These are phyloP conservation scores for Saururus chinensis DNA, from an alignment of 164 flowering plant species.

Conservation along the genomic window DNA sequence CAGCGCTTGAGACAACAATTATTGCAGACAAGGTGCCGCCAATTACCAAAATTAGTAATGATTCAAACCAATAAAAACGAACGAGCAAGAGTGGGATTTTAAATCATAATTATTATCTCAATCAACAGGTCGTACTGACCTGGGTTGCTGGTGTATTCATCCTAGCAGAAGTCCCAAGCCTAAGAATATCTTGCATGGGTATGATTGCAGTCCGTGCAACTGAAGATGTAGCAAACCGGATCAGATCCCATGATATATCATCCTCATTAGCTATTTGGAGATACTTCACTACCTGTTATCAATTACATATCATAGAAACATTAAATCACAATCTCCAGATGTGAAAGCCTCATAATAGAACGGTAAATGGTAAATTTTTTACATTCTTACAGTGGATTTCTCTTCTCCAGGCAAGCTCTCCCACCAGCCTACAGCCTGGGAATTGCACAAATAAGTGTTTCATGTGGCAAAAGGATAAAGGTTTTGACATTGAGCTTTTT, in stretches of 20 bases:
- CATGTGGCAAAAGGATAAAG: background rate
- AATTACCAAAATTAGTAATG: too few relatives aligned
- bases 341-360: background rate
- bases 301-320: background rate
- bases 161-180: slow-evolving; percentile 76
- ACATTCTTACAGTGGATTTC: slow-evolving; percentile 50
- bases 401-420: slow-evolving; percentile 50
- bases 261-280: slow-evolving; percentile 40
- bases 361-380: background rate
- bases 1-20: too few relatives aligned
- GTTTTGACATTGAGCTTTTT: too few relatives aligned
- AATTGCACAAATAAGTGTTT: background rate
- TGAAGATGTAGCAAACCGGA: slow-evolving; percentile 52
- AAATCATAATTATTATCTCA: too few relatives aligned
- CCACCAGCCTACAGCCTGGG: slow-evolving; percentile 90
- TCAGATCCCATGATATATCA: slow-evolving; percentile 65
- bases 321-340: background rate
- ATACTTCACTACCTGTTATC: slow-evolving; percentile 56
- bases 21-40: too few relatives aligned
- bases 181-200: slow-evolving; percentile 90
- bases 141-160: slow-evolving; percentile 96
- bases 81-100: too few relatives aligned
- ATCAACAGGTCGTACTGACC: slow-evolving; percentile 27
- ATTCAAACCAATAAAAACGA: too few relatives aligned
- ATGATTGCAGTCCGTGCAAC: slow-evolving; percentile 73